Conservation (phyloP, 495 filamentous ascomycete species). For the Hyaloscypha finlandica region DNA sequence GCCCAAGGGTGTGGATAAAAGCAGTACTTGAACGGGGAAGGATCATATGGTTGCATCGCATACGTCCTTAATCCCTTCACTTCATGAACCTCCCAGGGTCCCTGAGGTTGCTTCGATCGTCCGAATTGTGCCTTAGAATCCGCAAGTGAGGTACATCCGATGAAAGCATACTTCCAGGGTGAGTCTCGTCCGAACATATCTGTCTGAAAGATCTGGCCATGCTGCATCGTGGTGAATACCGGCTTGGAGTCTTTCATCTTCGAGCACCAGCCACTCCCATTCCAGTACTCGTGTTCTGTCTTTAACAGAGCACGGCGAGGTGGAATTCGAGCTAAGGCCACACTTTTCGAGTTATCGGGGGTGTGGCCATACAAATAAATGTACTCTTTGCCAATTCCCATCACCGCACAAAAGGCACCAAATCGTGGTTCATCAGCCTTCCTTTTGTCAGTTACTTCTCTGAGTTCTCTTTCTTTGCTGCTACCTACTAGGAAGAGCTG, state of each 20-base stretch:
- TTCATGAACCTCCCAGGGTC: constrained; percentile 33
- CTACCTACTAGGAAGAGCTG: constrained; percentile 10
- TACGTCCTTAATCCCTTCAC: constrained; percentile 23
- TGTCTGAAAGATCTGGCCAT: constrained; percentile 34
- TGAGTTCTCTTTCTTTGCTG: background rate
- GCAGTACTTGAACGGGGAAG: constrained; percentile 28
- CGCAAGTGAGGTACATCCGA: constrained; percentile 31
- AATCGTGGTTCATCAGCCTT: constrained; percentile 28
- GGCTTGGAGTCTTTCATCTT: constrained; percentile 20
- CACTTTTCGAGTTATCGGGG: constrained; percentile 13
- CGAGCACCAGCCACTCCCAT: constrained; percentile 24
- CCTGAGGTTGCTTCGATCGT: constrained; percentile 25
- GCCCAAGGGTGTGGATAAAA: constrained; percentile 33
- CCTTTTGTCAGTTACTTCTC: background rate
- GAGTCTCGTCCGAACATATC: constrained; percentile 33
- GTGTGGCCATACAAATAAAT: constrained; percentile 34
- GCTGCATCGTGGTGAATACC: constrained; percentile 29
- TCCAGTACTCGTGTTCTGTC: constrained; percentile 8
- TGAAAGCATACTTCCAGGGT: constrained; percentile 28
- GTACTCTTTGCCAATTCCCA: constrained; percentile 8
- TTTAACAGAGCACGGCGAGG: background rate
- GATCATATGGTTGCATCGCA: constrained; percentile 11
- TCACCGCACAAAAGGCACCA: constrained; percentile 30
- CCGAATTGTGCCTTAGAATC: constrained; percentile 34
- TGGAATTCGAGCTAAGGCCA: constrained; percentile 32